Evolutionary conservation across 2,329 filamentous ascomycete genomes (phyloP), one percentile per base, ranked within the genome.

Genomic region (Rosellinia necatrix): DNA sequence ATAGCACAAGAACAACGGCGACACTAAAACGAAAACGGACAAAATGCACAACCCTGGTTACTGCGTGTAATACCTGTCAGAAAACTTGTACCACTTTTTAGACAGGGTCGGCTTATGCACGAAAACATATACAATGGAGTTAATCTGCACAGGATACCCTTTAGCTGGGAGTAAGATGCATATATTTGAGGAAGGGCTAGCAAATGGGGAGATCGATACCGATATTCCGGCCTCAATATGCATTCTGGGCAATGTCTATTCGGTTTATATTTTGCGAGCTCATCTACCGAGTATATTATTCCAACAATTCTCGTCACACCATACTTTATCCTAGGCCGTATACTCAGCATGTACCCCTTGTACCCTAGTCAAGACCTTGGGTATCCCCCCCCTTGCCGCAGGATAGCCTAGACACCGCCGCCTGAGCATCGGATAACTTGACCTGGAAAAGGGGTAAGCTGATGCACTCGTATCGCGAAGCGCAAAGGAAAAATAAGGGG

Each of bases 341-440:
- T 53, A 30, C 24, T n/a, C n/a, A n/a, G n/a, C n/a, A n/a, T n/a
- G n/a, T n/a, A n/a, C n/a, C n/a, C n/a, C n/a, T n/a, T n/a, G n/a
- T n/a, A n/a, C n/a, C n/a, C 41, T n/a, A 38, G 47, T 47, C 13
- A 38, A 37, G 43, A 10, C 25, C 19, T 25, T 52, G 25, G 13
- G 6, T 13, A 48, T 7, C 22, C n/a, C 15, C 27, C 13, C 19
- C 13, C 34, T 13, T 8, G 10, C 19, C 10, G 12, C n/a, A n/a
- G n/a, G n/a, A 48, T 8, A 10, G 24, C 21, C 61, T 67, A 71
- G 38, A 68, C 64, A 58, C 70, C 70, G 30, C 70, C 70, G 21
- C 70, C 70, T 13, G 68, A 71, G 60, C 68, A 70, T 35, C 70
- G 70, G 49, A 71, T 70, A 32, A 71, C 70, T 60, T 71, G 70